A percentile compares a stretch with the other conserved stretches of the same genome.
phyloP scores from a whole-genome alignment of 441 rosid genomes.

The Geranium incanum region DNA sequence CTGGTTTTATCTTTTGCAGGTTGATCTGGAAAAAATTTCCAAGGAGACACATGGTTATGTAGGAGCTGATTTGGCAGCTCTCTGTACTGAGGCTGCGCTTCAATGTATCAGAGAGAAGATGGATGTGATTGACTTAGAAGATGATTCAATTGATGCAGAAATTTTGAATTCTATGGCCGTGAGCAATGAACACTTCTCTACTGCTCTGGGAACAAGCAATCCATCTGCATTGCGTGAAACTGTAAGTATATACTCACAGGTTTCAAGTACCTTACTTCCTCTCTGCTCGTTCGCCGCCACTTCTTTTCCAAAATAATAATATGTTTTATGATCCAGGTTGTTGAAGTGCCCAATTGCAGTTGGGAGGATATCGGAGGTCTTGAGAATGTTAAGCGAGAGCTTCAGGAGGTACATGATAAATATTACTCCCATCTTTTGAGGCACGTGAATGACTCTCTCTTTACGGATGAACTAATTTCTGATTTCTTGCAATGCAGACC shows the following conservation, averaged over 20 bases:
- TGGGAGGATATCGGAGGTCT: conserved; percentile 24
- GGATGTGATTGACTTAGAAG: conserved; percentile 21
- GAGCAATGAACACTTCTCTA: conserved; percentile 16
- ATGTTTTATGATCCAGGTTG: conserved; percentile 13
- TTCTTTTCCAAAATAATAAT: no score
- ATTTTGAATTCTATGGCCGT: conserved; percentile 22
- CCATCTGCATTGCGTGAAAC: conserved; percentile 22
- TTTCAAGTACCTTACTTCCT: neutral
- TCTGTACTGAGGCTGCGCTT: conserved; percentile 20
- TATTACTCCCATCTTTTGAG: neutral
- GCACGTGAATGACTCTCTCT: no score
- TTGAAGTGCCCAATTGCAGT: conserved; percentile 21
- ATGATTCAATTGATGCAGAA: conserved; percentile 20
- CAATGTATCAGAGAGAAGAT: conserved; percentile 22
- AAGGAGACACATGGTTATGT: conserved; percentile 22
- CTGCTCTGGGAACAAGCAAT: conserved; percentile 23
- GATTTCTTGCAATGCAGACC: conserved; percentile 4
- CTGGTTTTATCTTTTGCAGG: neutral
- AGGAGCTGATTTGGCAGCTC: conserved; percentile 20
- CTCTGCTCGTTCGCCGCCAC: no score
- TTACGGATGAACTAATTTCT: neutral
- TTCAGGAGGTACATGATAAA: conserved; percentile 22
- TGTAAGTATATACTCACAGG: neutral
- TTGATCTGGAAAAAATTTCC: conserved; percentile 12
- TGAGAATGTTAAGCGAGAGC: conserved; percentile 21